Conservation (phyloP, 768 basidiomycete species). For the Leccinum imitatum region DNA sequence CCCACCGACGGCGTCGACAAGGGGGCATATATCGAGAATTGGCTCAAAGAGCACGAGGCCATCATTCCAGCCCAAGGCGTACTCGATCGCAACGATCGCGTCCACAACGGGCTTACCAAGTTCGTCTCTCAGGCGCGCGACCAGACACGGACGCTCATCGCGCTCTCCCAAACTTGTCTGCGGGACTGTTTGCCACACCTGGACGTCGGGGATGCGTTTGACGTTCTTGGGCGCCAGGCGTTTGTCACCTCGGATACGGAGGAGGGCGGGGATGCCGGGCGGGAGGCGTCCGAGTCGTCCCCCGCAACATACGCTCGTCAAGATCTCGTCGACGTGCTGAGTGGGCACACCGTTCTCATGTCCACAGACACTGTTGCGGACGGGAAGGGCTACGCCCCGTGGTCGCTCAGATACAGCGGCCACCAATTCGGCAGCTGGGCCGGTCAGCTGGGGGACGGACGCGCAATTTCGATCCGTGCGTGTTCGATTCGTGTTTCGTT, state of each 20-base stretch:
- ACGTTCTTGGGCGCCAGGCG: conserved; percentile 59
- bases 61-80: conserved; percentile 27
- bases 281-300: conserved; percentile 1
- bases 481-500: conserved; percentile 6
- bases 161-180: conserved; percentile 65
- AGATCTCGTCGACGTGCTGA: conserved; percentile 78
- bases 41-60: conserved; percentile 70
- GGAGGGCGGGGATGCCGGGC: conserved; percentile 26
- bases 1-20: conserved; percentile 52
- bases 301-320: conserved; percentile 51
- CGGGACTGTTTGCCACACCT: conserved; percentile 80
- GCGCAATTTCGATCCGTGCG: conserved; percentile 84
- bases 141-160: conserved; percentile 61
- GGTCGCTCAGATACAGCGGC: conserved; percentile 89
- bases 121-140: conserved; percentile 51
- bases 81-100: neutral
- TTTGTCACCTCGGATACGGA: conserved; percentile 36
- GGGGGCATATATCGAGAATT: conserved; percentile 68
- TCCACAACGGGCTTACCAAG: conserved; percentile 38
- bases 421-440: conserved; percentile 91
- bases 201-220: conserved; percentile 83
- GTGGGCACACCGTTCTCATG: conserved; percentile 74
- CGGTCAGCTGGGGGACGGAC: conserved; percentile 93
- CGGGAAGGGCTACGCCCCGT: conserved; percentile 50
- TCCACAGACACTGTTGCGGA: conserved; percentile 28